Evolutionary conservation across 805 yeast species (phyloP).

Genomic region (Yamadazyma sp.): DNA sequence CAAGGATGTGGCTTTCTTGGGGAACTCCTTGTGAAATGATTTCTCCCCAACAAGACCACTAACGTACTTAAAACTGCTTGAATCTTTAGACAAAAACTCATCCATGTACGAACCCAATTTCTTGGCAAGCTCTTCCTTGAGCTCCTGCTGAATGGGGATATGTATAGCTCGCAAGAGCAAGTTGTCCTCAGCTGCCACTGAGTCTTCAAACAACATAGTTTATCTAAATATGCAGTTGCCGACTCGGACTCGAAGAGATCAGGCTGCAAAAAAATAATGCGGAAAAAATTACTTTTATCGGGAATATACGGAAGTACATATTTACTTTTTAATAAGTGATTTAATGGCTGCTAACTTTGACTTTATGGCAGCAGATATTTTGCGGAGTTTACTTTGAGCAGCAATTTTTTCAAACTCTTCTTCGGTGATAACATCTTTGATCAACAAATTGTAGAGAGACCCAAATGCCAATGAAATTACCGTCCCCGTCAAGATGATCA

Average conservation of each 20-base stretch:
- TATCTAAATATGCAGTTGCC: conserved; percentile 1
- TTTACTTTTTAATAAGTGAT: background rate
- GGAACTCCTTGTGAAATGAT: conserved; percentile 20
- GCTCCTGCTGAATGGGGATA: background rate
- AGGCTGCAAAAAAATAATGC: conserved; percentile 8
- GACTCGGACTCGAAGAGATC: conserved; percentile 1
- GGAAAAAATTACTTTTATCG: background rate
- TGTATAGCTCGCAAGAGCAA: conserved; percentile 5
- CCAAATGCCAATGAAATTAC: conserved; percentile 93
- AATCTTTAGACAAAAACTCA: conserved; percentile 17
- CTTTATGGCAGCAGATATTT: conserved; percentile 12
- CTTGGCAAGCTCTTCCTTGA: background rate
- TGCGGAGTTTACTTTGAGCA: conserved; percentile 17
- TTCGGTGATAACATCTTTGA: conserved; percentile 72
- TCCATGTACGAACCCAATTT: conserved; percentile 6
- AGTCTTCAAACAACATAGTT: conserved; percentile 17
- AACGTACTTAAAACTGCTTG: conserved; percentile 9
- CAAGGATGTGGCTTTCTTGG: conserved; percentile 19
- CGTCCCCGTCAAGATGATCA: conserved; percentile 89
- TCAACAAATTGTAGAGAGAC: conserved; percentile 72
- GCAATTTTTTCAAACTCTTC: conserved; percentile 47
- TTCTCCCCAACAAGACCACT: conserved; percentile 16
- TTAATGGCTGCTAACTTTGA: conserved; percentile 1
- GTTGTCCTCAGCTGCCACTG: conserved; percentile 19
- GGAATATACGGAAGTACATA: background rate